Conservation (phyloP, 1,139 yeast species). For the Hyphopichia fennica region DNA sequence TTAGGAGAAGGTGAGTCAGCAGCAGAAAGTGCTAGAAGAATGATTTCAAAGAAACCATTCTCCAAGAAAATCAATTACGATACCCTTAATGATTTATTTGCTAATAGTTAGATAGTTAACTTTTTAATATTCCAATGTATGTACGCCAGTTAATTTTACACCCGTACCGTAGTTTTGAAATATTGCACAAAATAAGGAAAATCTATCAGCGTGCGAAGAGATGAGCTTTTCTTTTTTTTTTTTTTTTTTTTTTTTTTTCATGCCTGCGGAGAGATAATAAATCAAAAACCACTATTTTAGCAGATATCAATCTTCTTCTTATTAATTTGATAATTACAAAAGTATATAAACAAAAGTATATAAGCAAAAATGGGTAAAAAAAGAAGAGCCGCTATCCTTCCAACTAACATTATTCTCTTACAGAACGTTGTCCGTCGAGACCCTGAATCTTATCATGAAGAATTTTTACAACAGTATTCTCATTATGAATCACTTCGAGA, state of each 20-base stretch:
- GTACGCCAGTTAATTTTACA: not conserved
- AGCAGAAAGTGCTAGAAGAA: conserved; percentile 71
- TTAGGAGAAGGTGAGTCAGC: conserved; percentile 51
- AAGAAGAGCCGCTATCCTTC: conserved; percentile 89
- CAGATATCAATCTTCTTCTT: too few species aligned
- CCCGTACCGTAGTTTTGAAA: too few species aligned
- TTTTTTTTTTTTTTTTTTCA: conserved; percentile 8
- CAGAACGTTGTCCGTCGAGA: conserved; percentile 93
- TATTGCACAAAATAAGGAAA: too few species aligned
- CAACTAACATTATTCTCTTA: conserved; percentile 84
- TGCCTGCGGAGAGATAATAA: conserved; percentile 11
- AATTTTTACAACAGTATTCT: conserved; percentile 85
- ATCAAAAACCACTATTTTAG: too few species aligned
- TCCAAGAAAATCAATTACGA: conserved; percentile 88
- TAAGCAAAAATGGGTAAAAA: conserved; percentile 65
- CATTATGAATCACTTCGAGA: conserved; percentile 91
- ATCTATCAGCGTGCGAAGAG: not conserved
- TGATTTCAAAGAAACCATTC: conserved; percentile 68
- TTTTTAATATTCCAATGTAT: too few species aligned
- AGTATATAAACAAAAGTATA: not conserved
- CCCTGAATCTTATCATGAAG: conserved; percentile 92
- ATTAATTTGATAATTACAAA: too few species aligned
- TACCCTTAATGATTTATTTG: conserved; percentile 67
- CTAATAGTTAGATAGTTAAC: not conserved
- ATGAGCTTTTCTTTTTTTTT: conserved; percentile 3